Percentiles rank a stretch among this genome's conserved stretches.
Conservation (phyloP, 306 rosid species). For the Gleditsia sinensis region DNA sequence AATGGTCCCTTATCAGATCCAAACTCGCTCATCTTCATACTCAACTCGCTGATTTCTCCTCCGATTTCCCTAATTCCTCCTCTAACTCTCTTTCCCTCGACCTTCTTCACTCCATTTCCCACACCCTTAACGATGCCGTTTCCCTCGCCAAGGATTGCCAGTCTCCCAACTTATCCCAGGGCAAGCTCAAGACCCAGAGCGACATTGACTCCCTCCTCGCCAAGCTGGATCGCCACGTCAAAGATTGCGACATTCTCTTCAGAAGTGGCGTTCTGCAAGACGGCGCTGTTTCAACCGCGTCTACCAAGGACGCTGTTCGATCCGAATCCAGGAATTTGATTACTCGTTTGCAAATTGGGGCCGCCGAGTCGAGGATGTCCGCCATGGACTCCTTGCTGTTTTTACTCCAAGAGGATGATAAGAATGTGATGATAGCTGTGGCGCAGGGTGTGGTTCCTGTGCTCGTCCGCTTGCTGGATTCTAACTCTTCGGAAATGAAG, state of each 20-base stretch:
- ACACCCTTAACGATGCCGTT: slow-evolving; percentile 56
- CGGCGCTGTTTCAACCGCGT: slow-evolving; percentile 34
- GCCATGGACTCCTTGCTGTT: slow-evolving; percentile 55
- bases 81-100: slow-evolving; percentile 70
- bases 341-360: slow-evolving; percentile 88
- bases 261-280: slow-evolving; percentile 72
- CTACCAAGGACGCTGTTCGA: slow-evolving; percentile 63
- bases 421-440: slow-evolving; percentile 67
- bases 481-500: slow-evolving; percentile 48
- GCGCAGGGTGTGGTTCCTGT: slow-evolving; percentile 68
- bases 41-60: slow-evolving; percentile 65
- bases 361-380: slow-evolving; percentile 50
- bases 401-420: slow-evolving; percentile 54
- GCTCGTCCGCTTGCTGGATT: slow-evolving; percentile 58
- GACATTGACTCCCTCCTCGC: slow-evolving; percentile 74
- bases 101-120: slow-evolving; percentile 57
- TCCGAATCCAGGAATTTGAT: slow-evolving; percentile 67
- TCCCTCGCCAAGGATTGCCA: slow-evolving; percentile 56
- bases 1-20: slow-evolving; percentile 65
- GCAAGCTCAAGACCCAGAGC: slow-evolving; percentile 91
- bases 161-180: slow-evolving; percentile 40
- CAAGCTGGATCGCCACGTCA: slow-evolving; percentile 60
- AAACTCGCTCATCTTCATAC: slow-evolving; percentile 67
- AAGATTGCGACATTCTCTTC: slow-evolving; percentile 68
- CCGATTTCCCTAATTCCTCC: slow-evolving; percentile 47